A percentile compares a stretch with the other conserved stretches of the same genome.
Evolutionary conservation across 2,329 filamentous ascomycete genomes (phyloP).

Genomic region (Aureobasidium sp.): DNA sequence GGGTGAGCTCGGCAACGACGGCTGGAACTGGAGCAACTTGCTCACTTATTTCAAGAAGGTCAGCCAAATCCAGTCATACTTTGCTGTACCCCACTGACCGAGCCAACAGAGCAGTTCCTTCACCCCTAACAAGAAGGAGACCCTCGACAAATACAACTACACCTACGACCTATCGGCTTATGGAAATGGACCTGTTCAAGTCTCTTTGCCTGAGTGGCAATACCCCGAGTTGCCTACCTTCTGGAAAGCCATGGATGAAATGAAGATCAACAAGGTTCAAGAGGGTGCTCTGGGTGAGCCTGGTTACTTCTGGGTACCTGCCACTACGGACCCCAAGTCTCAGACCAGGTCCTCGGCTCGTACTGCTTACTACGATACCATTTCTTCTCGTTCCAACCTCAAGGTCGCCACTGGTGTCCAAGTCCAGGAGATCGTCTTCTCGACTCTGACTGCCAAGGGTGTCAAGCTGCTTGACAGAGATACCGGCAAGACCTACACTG

Average conservation of each 20-base stretch:
- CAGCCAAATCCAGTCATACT: not conserved
- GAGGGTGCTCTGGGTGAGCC: constrained; percentile 22
- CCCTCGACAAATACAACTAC: constrained; percentile 13
- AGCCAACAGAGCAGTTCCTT: constrained; percentile 22
- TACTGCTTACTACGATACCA: constrained; percentile 26
- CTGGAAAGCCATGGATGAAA: constrained; percentile 18
- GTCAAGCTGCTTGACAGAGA: constrained; percentile 13
- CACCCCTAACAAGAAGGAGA: constrained; percentile 16
- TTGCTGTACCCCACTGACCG: constrained; percentile 8
- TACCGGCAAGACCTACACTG: not conserved
- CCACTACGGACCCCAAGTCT: constrained; percentile 27
- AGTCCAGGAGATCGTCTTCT: constrained; percentile 18
- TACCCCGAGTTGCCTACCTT: constrained; percentile 20
- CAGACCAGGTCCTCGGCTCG: constrained; percentile 30
- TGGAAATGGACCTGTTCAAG: constrained; percentile 19
- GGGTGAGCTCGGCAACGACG: constrained; percentile 4
- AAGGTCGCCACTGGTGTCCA: constrained; percentile 22
- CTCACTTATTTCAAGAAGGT: constrained; percentile 20
- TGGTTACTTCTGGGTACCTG: constrained; percentile 31
- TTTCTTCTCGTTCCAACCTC: constrained; percentile 26
- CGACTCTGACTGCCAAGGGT: constrained; percentile 10
- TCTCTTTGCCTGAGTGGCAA: constrained; percentile 19
- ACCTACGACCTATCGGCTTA: constrained; percentile 18
- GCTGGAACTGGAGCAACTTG: constrained; percentile 6
- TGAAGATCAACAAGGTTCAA: constrained; percentile 16